Conservation (phyloP, 2,329 filamentous ascomycete genomes). For the Paramyrothecium roridum region DNA sequence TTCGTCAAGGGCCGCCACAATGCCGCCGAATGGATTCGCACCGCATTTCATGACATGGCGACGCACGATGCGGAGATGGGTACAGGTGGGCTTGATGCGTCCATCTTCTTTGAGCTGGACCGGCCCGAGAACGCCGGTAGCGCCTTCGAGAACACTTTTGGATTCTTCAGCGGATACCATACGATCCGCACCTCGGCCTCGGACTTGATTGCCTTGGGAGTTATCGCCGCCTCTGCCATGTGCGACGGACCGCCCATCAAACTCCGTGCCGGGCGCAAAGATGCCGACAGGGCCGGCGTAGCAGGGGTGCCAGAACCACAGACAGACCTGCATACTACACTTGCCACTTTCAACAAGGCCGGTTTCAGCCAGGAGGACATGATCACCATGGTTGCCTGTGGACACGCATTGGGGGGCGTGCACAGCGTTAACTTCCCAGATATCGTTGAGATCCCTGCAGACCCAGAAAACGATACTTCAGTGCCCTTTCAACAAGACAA, state of each 20-base stretch:
- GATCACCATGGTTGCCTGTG: conserved; percentile 30
- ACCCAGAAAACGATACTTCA: conserved; percentile 28
- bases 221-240: conserved; percentile 20
- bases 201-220: conserved; percentile 19
- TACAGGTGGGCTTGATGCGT: conserved; percentile 23
- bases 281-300: conserved; percentile 21
- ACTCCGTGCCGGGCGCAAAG: conserved; percentile 22
- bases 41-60: conserved; percentile 24
- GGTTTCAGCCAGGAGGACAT: conserved; percentile 27
- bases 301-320: conserved; percentile 26
- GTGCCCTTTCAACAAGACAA: conserved; percentile 28
- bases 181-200: conserved; percentile 15
- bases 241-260: conserved; percentile 16
- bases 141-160: conserved; percentile 25
- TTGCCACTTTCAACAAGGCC: conserved; percentile 18
- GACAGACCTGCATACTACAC: conserved; percentile 18
- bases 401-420: conserved; percentile 35
- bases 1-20: conserved; percentile 15
- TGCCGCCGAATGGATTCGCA: conserved; percentile 25
- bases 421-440: conserved; percentile 37
- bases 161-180: conserved; percentile 18
- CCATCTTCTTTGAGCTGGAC: conserved; percentile 22
- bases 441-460: conserved; percentile 16
- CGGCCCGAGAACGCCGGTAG: conserved; percentile 22
- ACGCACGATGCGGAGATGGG: conserved; percentile 19